Evolutionary conservation across 371 early-diverging fungal species (phyloP).

Genomic region (Amoeboaphelidium occidentale): DNA sequence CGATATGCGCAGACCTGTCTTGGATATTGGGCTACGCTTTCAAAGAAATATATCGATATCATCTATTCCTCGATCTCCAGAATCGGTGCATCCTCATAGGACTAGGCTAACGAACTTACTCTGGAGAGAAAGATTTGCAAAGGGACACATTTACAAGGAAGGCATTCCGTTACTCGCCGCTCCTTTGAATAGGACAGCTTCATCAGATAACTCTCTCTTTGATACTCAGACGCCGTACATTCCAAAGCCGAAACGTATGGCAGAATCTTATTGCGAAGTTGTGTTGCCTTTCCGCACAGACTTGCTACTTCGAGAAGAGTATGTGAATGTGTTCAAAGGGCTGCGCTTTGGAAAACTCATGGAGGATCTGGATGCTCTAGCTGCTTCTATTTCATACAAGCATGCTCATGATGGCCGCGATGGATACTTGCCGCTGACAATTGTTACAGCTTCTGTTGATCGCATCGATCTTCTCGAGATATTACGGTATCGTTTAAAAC

Average conservation of each 20-base stretch:
- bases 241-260: constrained; percentile 21
- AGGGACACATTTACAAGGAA: not conserved
- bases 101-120: constrained; percentile 1
- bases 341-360: constrained; percentile 24
- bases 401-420: constrained; percentile 37
- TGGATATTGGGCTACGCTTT: no score
- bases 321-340: constrained; percentile 38
- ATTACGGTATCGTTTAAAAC: no score
- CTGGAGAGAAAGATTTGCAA: constrained; percentile 2
- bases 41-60: no score
- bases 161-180: not conserved
- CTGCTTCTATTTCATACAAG: constrained; percentile 49
- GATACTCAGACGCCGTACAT: not conserved
- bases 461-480: constrained; percentile 49
- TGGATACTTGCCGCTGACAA: constrained; percentile 9
- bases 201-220: not conserved
- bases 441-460: constrained; percentile 50
- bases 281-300: constrained; percentile 50
- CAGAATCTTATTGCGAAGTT: constrained; percentile 54
- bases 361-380: constrained; percentile 60
- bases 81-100: constrained; percentile 1
- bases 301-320: constrained; percentile 44
- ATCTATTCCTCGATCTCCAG: no score
- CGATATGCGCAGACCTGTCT: no score
- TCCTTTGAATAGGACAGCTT: not conserved